Percentiles rank a stretch among this genome's conserved stretches.
These are phyloP conservation scores for Tuber brumale DNA, from an alignment of 495 filamentous ascomycete species.

Conservation along the genomic window DNA sequence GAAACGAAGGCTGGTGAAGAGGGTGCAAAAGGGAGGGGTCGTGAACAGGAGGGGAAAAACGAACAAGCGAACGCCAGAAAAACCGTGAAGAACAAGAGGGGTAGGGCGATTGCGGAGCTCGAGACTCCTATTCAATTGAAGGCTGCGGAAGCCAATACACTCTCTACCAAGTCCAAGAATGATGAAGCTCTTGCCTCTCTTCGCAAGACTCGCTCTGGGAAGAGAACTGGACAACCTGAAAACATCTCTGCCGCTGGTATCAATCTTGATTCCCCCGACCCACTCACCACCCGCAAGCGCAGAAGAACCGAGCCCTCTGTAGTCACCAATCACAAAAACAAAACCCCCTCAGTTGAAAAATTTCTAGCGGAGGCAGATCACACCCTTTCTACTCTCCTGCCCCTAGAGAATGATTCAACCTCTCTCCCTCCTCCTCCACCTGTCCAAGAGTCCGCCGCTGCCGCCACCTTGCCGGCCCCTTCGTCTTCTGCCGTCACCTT, in stretches of 20 bases:
- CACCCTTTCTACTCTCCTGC: not conserved
- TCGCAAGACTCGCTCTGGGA: not conserved
- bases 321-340: not conserved
- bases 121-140: not conserved
- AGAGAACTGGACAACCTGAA: not conserved
- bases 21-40: not conserved
- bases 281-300: not conserved
- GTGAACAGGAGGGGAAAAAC: not conserved
- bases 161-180: not conserved
- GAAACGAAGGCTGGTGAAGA: not conserved
- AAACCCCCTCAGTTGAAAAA: not conserved
- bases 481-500: not conserved
- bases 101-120: not conserved
- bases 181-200: not conserved
- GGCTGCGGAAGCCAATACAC: not conserved
- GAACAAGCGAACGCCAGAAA: not conserved
- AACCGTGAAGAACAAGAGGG: not conserved
- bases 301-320: not conserved
- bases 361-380: not conserved
- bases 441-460: not conserved
- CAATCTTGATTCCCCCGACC: not conserved
- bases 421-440: not conserved
- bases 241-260: not conserved
- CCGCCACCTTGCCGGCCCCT: not conserved
- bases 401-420: not conserved